Evolutionary conservation across 345 rosid species (phyloP).

Genomic region (Clausena lansium): DNA sequence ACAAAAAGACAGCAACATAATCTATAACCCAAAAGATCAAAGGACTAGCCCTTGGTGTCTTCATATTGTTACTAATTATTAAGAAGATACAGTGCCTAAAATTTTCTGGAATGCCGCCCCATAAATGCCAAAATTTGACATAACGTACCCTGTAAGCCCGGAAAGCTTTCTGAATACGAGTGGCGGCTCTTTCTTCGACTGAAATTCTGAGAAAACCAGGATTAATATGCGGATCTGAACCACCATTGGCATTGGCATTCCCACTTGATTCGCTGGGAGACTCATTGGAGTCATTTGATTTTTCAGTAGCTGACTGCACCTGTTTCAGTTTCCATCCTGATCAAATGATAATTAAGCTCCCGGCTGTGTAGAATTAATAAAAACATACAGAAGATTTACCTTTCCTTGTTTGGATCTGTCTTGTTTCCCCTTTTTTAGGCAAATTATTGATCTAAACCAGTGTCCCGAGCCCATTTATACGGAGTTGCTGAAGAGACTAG

Average conservation of each 20-base stretch:
- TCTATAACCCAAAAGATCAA: too few species aligned
- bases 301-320: conserved; percentile 45
- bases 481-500: conserved; percentile 15
- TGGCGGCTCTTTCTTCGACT: conserved; percentile 41
- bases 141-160: conserved; percentile 48
- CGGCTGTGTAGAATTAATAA: neutral
- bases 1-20: neutral
- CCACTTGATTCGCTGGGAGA: conserved; percentile 19
- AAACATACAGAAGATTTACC: conserved; percentile 26
- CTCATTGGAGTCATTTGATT: conserved; percentile 35
- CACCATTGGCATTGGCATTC: conserved; percentile 13
- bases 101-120: neutral
- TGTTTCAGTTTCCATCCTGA: conserved; percentile 1
- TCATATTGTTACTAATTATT: too few species aligned
- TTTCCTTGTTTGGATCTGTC: conserved; percentile 41
- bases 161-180: conserved; percentile 64
- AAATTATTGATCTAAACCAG: conserved; percentile 46
- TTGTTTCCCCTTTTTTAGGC: conserved; percentile 38
- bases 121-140: neutral
- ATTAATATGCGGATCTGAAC: conserved; percentile 1
- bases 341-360: neutral
- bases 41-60: too few species aligned
- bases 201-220: conserved; percentile 5
- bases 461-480: conserved; percentile 53
- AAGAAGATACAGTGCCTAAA: neutral